Conservation (phyloP, 306 rosid species). For the Cicer pinnatifidum region DNA sequence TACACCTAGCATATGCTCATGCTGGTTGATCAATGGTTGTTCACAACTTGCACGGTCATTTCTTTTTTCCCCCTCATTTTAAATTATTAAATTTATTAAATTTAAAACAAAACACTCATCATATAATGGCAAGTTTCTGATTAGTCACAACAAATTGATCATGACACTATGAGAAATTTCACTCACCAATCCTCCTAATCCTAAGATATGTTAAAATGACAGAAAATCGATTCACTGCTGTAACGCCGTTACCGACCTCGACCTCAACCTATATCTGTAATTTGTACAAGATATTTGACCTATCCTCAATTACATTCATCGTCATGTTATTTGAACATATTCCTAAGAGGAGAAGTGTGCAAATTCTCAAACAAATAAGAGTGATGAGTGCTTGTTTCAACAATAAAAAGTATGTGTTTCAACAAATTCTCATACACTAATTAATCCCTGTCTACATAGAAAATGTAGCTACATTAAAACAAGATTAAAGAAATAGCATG, state of each 20-base stretch:
- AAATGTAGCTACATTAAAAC: no score
- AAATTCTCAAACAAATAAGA: constrained; percentile 1
- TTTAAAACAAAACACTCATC: constrained; percentile 21
- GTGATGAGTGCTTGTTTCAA: not conserved
- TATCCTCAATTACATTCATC: not conserved
- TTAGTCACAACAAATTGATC: not conserved
- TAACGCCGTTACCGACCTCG: no score
- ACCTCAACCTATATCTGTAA: no score
- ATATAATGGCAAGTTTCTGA: constrained; percentile 1
- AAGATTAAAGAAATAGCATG: no score
- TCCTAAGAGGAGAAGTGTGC: not conserved
- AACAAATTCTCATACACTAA: no score
- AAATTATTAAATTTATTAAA: not conserved
- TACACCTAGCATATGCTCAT: not conserved
- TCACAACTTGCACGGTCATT: not conserved
- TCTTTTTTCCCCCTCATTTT: not conserved
- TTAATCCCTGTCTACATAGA: no score
- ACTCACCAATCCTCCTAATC: not conserved
- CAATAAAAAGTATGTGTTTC: not conserved
- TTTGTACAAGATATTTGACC: not conserved
- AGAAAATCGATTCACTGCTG: no score
- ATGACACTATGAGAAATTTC: not conserved
- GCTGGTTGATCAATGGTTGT: not conserved
- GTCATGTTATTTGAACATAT: not conserved
- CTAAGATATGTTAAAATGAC: not conserved